Base-by-base conservation (phyloP, 768 basidiomycete genomes). In the Udeniomyces megalosporus region DNA sequence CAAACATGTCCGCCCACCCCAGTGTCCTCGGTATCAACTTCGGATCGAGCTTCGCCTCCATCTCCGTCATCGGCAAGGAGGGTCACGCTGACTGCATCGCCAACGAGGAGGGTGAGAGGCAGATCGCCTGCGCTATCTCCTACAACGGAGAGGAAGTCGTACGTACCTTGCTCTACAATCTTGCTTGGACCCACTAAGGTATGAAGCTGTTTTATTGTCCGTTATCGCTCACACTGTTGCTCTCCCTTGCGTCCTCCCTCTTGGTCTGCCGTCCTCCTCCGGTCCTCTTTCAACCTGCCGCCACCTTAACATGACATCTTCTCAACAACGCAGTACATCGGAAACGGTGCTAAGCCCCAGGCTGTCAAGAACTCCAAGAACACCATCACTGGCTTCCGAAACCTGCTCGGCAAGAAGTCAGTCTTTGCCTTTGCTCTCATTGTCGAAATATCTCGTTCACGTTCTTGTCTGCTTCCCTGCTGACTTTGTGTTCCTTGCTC, bases 321-420 rank as follows among this genome's bases (percentile, higher is more conserved):
- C n/a, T n/a, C n/a, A n/a, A n/a, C n/a, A n/a, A n/a, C n/a, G n/a
- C 42, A 95, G 92, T 96, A 97, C 76, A 86, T 93, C 55, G 95
- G 95, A 65, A 92, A 88, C 74, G 86, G 89, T 70, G 93, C 92
- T 45, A 88, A 84, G 70, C 84, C 82, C 3, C 95, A 97, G 71
- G 83, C 96, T 44, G 88, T 97, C 15, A 95, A 95, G 76, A 97
- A 99, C 74, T 77, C 85, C 0, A 79, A 84, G 69, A 97, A 99
- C 73, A 93, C 92, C 20, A 91, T 97, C 69, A 82, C 82, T n/a
- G 88, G 86, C 1, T 97, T 53, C 51, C 51, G 51, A 31, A 8
- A 31, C 51, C 32, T 17, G 10, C 12, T 35, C 50, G 22, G 26
- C 22, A 46, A 5, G 44, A 31, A 14, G 55, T 35, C 22, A n/a